Evolutionary conservation across 345 rosid genomes (phyloP).

Genomic region (Anacardium occidentale): DNA sequence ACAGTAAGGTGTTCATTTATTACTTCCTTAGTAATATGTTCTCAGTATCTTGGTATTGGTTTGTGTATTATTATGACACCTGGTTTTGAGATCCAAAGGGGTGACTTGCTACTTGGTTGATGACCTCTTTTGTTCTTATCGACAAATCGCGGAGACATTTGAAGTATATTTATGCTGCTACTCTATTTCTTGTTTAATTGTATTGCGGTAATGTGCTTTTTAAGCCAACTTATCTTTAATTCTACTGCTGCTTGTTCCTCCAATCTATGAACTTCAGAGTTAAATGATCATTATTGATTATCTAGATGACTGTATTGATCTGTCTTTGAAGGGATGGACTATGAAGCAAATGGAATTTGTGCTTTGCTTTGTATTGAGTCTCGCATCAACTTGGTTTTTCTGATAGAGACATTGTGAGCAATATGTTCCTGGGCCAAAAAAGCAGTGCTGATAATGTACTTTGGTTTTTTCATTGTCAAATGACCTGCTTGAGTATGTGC

Average conservation of each 20-base stretch:
- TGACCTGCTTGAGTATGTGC: no score
- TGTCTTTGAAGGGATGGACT: no score
- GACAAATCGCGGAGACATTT: slow-evolving; percentile 24
- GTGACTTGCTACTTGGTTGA: slow-evolving; percentile 6
- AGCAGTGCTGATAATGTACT: no score
- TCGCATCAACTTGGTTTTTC: no score
- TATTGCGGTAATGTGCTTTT: slow-evolving; percentile 1
- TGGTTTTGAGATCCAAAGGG: slow-evolving; percentile 10
- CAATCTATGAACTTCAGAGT: no score
- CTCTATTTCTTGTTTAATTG: slow-evolving; percentile 7
- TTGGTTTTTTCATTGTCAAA: no score
- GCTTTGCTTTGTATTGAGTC: no score
- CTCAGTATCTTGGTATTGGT: slow-evolving; percentile 12
- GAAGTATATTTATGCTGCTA: slow-evolving; percentile 11
- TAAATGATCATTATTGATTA: no score
- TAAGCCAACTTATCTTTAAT: background rate
- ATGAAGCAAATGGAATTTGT: no score
- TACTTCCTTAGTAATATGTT: slow-evolving; percentile 7
- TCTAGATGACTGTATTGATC: no score
- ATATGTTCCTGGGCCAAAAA: no score
- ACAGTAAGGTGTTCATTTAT: slow-evolving; percentile 44
- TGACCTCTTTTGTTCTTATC: slow-evolving; percentile 22
- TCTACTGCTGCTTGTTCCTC: background rate
- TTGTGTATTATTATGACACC: slow-evolving; percentile 29
- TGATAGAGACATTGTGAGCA: no score